phyloP scores from a whole-genome alignment of 83 land plant genomes.

The Picea mariana region DNA sequence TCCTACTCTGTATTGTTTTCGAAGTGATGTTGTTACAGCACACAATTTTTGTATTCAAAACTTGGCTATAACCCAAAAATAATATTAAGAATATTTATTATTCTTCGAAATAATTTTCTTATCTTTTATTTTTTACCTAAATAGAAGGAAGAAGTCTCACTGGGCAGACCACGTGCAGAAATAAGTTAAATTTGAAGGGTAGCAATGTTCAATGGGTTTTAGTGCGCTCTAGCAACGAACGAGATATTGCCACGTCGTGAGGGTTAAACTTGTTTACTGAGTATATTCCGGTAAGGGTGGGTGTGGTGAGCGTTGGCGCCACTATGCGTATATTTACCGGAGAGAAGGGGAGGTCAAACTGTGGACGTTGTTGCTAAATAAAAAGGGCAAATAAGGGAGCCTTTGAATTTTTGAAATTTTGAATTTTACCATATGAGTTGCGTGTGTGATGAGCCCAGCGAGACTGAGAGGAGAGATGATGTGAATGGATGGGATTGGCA shows the following conservation, averaged over 20 bases:
- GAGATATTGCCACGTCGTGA: no score
- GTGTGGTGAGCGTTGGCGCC: neutral
- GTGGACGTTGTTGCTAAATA: neutral
- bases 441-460: neutral
- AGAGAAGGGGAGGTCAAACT: no score
- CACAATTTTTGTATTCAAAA: conserved; percentile 19
- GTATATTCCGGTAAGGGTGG: no score
- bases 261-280: no score
- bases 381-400: neutral
- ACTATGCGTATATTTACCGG: neutral
- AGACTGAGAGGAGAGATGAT: neutral
- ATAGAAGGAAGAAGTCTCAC: neutral
- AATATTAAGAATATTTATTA: neutral
- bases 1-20: neutral
- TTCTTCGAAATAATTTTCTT: no score
- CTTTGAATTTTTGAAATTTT: neutral
- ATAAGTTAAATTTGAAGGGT: neutral
- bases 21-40: conserved; percentile 10
- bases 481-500: neutral
- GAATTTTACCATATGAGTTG: neutral
- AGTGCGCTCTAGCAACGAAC: no score
- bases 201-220: no score
- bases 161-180: conserved; percentile 3
- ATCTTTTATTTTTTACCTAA: neutral
- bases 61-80: neutral